Percentiles rank a stretch among this genome's conserved stretches.
Evolutionary conservation across 495 filamentous ascomycete species (phyloP).

Genomic region (Penicillium parvum): DNA sequence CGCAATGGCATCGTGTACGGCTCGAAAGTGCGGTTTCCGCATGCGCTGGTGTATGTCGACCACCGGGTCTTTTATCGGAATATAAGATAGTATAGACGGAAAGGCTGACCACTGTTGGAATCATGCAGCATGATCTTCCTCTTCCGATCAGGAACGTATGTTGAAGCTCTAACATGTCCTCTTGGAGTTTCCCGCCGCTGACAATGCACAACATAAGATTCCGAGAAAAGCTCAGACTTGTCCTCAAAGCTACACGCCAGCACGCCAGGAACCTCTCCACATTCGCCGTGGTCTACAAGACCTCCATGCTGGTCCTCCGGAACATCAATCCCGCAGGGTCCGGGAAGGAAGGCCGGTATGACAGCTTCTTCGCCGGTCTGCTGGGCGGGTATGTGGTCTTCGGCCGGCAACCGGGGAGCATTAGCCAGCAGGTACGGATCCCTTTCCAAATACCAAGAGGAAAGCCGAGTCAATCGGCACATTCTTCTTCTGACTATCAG

Average conservation of each 20-base stretch:
- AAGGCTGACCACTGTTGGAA: conserved; percentile 6
- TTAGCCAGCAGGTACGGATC: conserved; percentile 74
- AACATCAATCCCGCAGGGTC: conserved; percentile 55
- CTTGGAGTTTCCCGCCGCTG: conserved; percentile 7
- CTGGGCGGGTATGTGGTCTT: conserved; percentile 92
- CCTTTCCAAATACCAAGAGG: not conserved
- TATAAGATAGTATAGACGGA: not conserved
- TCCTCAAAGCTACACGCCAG: conserved; percentile 79
- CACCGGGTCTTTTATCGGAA: conserved; percentile 1
- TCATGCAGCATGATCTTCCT: conserved; percentile 78
- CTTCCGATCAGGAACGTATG: conserved; percentile 85
- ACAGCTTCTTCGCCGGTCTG: conserved; percentile 86
- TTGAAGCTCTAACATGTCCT: conserved; percentile 6
- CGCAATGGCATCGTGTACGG: conserved; percentile 98
- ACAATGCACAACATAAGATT: conserved; percentile 44
- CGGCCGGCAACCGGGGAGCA: conserved; percentile 72
- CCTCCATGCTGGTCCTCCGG: conserved; percentile 65
- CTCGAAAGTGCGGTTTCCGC: conserved; percentile 96
- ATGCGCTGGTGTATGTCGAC: conserved; percentile 79
- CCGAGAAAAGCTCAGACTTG: conserved; percentile 70
- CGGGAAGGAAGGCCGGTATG: conserved; percentile 63
- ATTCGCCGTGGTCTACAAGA: conserved; percentile 89
- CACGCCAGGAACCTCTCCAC: conserved; percentile 89
- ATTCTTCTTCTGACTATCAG: not conserved
- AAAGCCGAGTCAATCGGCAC: too few species aligned